Evolutionary conservation across 2,329 filamentous ascomycete genomes (phyloP).

Genomic region (Cadophora sp.): DNA sequence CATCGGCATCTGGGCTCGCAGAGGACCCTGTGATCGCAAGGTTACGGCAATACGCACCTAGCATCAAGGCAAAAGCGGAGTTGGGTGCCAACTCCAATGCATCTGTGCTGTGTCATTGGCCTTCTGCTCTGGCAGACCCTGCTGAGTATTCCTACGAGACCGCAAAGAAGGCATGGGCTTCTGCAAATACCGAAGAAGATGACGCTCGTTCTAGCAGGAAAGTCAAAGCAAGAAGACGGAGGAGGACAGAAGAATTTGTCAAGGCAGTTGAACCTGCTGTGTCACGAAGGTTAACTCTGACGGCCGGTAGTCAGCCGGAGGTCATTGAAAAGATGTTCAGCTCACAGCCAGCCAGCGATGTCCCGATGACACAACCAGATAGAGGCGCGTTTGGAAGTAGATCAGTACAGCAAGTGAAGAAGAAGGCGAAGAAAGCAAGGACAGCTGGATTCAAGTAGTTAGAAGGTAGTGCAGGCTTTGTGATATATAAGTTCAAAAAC

Average conservation of each 20-base stretch:
- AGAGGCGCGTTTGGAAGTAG: slow-evolving; percentile 55
- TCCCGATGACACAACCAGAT: slow-evolving; percentile 54
- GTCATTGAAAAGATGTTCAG: slow-evolving; percentile 32
- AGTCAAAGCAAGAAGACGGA: slow-evolving; percentile 40
- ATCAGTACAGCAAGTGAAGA: slow-evolving; percentile 45
- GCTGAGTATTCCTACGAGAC: slow-evolving; percentile 43
- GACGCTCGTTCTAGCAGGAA: slow-evolving; percentile 30
- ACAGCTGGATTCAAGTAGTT: slow-evolving; percentile 40
- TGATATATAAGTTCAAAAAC: neutral
- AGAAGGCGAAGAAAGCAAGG: slow-evolving; percentile 51
- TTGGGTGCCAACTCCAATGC: slow-evolving; percentile 30
- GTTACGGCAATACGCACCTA: slow-evolving; percentile 46
- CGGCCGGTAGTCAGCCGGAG: slow-evolving; percentile 41
- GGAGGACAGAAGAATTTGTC: slow-evolving; percentile 40
- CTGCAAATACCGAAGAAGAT: slow-evolving; percentile 34
- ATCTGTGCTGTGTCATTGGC: slow-evolving; percentile 47
- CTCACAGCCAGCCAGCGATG: slow-evolving; percentile 40
- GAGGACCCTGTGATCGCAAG: slow-evolving; percentile 45
- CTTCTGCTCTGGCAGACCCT: slow-evolving; percentile 46
- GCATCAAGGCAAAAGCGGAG: slow-evolving; percentile 41
- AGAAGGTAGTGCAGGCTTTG: neutral
- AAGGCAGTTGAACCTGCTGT: slow-evolving; percentile 43
- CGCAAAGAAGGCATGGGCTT: slow-evolving; percentile 25
- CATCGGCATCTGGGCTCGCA: slow-evolving; percentile 32
- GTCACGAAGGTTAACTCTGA: slow-evolving; percentile 51